Evolutionary conservation across 768 basidiomycete species (phyloP).

Genomic region (Cubamyces lactineus): DNA sequence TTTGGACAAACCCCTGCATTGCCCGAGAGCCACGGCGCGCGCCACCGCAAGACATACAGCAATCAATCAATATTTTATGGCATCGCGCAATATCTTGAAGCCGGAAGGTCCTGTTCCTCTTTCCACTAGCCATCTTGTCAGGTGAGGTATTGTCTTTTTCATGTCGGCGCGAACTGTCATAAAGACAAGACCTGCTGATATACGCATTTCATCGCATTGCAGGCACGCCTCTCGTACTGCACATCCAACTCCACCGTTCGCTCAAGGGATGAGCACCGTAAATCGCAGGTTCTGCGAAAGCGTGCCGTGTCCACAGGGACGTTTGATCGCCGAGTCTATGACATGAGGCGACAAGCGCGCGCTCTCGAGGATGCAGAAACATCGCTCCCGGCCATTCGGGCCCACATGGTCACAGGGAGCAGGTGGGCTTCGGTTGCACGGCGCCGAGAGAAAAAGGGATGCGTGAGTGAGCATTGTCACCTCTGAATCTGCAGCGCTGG

Average conservation of each 20-base stretch:
- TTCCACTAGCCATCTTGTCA: no score
- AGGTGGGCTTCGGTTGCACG: slow-evolving; percentile 11
- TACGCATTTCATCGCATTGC: no score
- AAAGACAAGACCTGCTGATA: no score
- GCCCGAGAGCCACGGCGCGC: no score
- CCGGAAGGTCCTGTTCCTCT: no score
- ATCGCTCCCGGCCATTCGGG: slow-evolving; percentile 1
- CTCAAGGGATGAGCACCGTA: neutral
- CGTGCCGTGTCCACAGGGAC: neutral
- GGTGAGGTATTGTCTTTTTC: no score
- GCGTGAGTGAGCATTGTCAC: neutral
- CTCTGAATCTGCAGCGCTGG: neutral
- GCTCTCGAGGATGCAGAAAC: slow-evolving; percentile 5
- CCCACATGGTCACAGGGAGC: slow-evolving; percentile 9
- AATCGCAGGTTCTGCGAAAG: slow-evolving; percentile 10
- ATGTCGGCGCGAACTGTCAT: no score
- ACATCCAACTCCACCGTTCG: neutral
- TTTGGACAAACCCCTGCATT: no score
- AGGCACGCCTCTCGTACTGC: no score
- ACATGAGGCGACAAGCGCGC: slow-evolving; percentile 10
- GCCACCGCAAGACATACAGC: no score
- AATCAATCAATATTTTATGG: no score
- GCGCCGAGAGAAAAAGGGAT: neutral
- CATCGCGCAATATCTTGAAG: no score
- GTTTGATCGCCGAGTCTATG: slow-evolving; percentile 26